These are phyloP conservation scores for Cornus suecica DNA, from an alignment of 148 eudicot species.

Conservation along the genomic window DNA sequence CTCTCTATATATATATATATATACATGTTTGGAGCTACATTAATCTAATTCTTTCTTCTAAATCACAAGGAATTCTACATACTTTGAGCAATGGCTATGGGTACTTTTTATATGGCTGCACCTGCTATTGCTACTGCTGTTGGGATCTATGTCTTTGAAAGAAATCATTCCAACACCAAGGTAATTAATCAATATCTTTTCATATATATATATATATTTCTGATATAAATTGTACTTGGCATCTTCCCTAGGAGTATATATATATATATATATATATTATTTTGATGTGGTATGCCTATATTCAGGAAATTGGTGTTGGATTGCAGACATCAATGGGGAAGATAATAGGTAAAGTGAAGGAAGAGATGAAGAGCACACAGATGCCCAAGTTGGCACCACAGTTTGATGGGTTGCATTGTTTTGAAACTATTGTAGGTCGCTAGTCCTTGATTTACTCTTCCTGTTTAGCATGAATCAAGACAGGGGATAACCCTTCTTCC, in stretches of 20 bases:
- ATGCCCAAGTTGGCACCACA: constrained; percentile 17
- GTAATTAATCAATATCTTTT: background rate
- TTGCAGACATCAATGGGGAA: background rate
- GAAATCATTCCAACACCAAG: constrained; percentile 1
- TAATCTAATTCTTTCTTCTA: background rate
- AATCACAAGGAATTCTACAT: background rate
- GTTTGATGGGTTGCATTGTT: constrained; percentile 19
- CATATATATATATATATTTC: background rate
- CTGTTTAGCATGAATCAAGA: background rate
- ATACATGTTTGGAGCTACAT: background rate
- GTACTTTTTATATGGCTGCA: background rate
- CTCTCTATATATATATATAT: background rate
- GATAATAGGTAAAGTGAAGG: background rate
- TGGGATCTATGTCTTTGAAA: constrained; percentile 16
- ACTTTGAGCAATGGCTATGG: constrained; percentile 6
- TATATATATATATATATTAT: background rate
- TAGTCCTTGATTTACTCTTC: background rate
- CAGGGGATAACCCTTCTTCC: background rate
- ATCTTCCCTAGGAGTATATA: too few relatives aligned
- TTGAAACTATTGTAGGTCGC: constrained; percentile 14
- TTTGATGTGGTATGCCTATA: background rate
- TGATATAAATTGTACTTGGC: background rate
- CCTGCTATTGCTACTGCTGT: constrained; percentile 14
- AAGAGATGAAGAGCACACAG: constrained; percentile 1
- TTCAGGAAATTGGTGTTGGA: constrained; percentile 8